A percentile compares a stretch with the other conserved stretches of the same genome.
Evolutionary conservation across 148 eudicot genomes (phyloP).

Genomic region (Amaranthus hypochondriacus): DNA sequence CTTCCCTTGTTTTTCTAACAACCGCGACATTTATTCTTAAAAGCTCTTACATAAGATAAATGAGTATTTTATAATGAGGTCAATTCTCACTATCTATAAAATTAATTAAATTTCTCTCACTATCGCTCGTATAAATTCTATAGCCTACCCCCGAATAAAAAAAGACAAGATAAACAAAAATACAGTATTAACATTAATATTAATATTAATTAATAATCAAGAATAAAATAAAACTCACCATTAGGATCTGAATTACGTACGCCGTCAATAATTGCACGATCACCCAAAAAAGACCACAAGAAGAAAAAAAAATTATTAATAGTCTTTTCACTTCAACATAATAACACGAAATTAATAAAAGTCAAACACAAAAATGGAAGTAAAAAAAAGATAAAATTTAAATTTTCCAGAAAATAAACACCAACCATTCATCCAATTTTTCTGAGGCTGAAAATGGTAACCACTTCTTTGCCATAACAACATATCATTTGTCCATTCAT

Average conservation of each 20-base stretch:
- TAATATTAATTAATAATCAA: background rate
- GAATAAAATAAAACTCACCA: slow-evolving; percentile 33
- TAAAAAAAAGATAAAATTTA: background rate
- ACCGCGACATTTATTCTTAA: too few relatives aligned
- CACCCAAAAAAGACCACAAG: slow-evolving; percentile 5
- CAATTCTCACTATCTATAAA: too few relatives aligned
- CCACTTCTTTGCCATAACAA: slow-evolving; percentile 76
- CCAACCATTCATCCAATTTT: slow-evolving; percentile 93
- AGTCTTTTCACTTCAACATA: background rate
- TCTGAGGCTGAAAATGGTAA: slow-evolving; percentile 77
- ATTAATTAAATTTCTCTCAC: too few relatives aligned
- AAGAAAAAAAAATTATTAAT: background rate
- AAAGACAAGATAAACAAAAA: too few relatives aligned
- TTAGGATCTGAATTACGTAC: slow-evolving; percentile 46
- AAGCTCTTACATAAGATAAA: too few relatives aligned
- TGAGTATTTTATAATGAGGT: too few relatives aligned
- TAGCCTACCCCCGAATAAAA: too few relatives aligned
- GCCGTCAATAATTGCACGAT: slow-evolving; percentile 9
- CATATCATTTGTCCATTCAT: slow-evolving; percentile 70
- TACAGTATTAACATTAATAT: too few relatives aligned
- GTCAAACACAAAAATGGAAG: slow-evolving; percentile 16
- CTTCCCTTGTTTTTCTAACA: too few relatives aligned
- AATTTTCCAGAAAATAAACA: background rate
- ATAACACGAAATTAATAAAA: slow-evolving; percentile 1
- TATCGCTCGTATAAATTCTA: too few relatives aligned